These are phyloP conservation scores for Colletotrichum liaoningense DNA, from an alignment of 2,329 filamentous ascomycete species.

Conservation along the genomic window DNA sequence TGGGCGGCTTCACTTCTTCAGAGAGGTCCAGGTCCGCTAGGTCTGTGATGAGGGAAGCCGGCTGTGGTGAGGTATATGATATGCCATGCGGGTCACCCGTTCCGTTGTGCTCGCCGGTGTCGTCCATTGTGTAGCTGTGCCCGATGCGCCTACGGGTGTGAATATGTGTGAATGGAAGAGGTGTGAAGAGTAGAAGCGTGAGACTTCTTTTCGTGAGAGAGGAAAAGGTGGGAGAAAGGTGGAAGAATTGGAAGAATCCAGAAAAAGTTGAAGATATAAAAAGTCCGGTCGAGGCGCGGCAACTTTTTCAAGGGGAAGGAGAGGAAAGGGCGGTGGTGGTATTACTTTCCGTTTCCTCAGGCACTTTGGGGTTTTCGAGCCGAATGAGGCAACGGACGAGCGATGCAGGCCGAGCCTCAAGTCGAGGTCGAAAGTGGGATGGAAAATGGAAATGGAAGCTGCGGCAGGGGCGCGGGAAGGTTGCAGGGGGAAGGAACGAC, in stretches of 20 bases:
- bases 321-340: neutral
- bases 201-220: neutral
- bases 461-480: neutral
- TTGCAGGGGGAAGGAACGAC: neutral
- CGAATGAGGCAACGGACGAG: neutral
- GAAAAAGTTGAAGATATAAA: neutral
- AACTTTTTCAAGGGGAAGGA: neutral
- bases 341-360: neutral
- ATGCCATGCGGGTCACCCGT: no score
- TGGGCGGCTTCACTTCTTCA: neutral
- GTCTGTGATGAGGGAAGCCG: neutral
- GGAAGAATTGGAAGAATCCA: neutral
- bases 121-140: neutral
- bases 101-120: no score
- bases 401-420: neutral
- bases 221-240: neutral
- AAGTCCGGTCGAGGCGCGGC: neutral
- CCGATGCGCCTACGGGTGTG: no score
- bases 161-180: neutral
- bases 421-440: neutral
- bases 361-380: neutral
- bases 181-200: neutral
- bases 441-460: neutral
- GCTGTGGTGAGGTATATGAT: no score
- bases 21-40: slow-evolving; percentile 5